These are phyloP conservation scores for Mycena capillaripes DNA, from an alignment of 768 basidiomycete genomes.

Conservation along the genomic window DNA sequence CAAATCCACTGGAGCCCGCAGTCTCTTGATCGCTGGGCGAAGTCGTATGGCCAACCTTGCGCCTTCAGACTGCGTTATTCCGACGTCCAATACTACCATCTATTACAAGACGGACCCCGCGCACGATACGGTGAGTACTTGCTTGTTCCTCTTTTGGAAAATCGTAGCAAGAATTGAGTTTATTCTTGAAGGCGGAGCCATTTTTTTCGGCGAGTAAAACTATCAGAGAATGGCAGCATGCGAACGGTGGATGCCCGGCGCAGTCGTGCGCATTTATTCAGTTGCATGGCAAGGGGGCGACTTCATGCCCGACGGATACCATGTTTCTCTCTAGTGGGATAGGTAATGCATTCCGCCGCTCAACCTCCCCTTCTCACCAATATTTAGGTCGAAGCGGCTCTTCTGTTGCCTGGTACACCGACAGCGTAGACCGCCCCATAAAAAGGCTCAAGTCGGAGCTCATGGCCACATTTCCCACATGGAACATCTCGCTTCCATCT, in stretches of 20 bases:
- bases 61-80: constrained; percentile 50
- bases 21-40: constrained; percentile 59
- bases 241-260: constrained; percentile 53
- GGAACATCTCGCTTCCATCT: constrained; percentile 56
- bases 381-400: constrained; percentile 36
- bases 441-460: constrained; percentile 52
- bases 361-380: constrained; percentile 2
- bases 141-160: background rate
- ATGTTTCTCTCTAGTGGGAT: constrained; percentile 63
- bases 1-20: constrained; percentile 52
- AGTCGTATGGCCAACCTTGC: constrained; percentile 49
- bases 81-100: constrained; percentile 34
- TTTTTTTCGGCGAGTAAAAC: constrained; percentile 57
- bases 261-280: constrained; percentile 61
- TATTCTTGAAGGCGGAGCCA: constrained; percentile 53
- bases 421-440: constrained; percentile 48
- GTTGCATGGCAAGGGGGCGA: constrained; percentile 59
- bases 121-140: constrained; percentile 55
- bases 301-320: constrained; percentile 54
- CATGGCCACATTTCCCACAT: constrained; percentile 47
- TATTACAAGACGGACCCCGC: constrained; percentile 63
- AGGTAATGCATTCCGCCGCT: constrained; percentile 44
- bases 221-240: constrained; percentile 57
- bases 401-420: constrained; percentile 56
- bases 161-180: background rate